A percentile compares a stretch with the other conserved stretches of the same genome.
These are phyloP conservation scores for Byssoonygena ceratinophila DNA, from an alignment of 2,329 filamentous ascomycete species.

Conservation along the genomic window DNA sequence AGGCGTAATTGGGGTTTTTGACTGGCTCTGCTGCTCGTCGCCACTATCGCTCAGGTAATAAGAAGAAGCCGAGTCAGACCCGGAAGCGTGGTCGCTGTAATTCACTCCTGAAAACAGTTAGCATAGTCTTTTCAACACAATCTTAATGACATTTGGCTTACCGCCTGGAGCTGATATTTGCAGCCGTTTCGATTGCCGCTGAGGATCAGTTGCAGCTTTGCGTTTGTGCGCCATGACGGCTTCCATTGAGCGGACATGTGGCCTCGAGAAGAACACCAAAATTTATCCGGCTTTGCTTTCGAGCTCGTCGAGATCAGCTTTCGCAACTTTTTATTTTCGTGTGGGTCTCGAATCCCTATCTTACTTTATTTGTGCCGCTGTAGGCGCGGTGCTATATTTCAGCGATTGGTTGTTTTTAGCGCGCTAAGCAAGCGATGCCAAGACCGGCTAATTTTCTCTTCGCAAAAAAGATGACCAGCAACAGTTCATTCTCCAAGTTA, in stretches of 20 bases:
- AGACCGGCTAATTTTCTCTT: conserved; percentile 13
- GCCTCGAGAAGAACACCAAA: neutral
- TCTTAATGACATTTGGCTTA: no score
- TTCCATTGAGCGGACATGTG: neutral
- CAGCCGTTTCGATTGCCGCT: conserved; percentile 24
- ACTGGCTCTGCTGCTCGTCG: conserved; percentile 22
- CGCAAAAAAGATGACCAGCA: neutral
- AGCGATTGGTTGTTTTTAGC: conserved; percentile 6
- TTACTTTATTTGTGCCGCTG: conserved; percentile 11
- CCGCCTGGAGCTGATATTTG: conserved; percentile 24
- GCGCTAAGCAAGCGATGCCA: neutral
- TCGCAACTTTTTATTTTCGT: conserved; percentile 7
- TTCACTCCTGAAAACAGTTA: conserved; percentile 1
- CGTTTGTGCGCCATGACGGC: conserved; percentile 30
- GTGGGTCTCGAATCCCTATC: conserved; percentile 8
- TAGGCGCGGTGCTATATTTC: neutral
- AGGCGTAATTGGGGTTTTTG: conserved; percentile 43
- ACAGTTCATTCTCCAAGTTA: neutral
- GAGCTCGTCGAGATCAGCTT: neutral
- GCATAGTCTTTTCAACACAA: neutral
- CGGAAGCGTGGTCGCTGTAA: conserved; percentile 25
- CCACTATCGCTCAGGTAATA: conserved; percentile 26
- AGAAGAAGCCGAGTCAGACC: conserved; percentile 26
- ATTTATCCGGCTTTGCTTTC: neutral
- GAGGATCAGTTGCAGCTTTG: conserved; percentile 24